Base-by-base conservation (phyloP, 2,329 filamentous ascomycete species). In the Penicillium capsulatum region DNA sequence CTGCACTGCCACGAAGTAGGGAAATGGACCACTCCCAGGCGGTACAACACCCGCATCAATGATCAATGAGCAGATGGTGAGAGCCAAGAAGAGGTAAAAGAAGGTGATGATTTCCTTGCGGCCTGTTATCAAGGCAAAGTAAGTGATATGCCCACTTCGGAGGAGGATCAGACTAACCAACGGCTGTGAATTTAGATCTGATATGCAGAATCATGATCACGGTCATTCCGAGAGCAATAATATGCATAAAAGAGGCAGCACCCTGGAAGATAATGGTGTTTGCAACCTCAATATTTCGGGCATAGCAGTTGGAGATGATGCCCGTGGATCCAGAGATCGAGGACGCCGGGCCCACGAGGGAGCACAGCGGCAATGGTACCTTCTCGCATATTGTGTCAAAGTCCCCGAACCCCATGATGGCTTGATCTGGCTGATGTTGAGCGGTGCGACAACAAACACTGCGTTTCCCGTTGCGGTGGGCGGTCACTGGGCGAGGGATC, bases 261-360 rank as follows among this genome's bases (percentile, higher is more conserved):
- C 83, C 87, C 69, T 97, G 83, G 65, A 98, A 98, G 60, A 98
- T 98, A 70, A 97, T 91, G 28, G 92, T 98, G 71, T 98, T 98
- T 54, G 90, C 92, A 53, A 97, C 69, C 68, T 96, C 90, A 66
- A 98, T 91, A 58, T 92, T 94, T 44, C 92, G 83, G 44, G 92
- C 86, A 70, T 91, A 97, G 74, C 92, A 98, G 60, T 82, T 80
- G 41, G 92, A 81, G 64, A 95, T 84, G 51, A 96, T 92, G 53
- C 89, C 86, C 9, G 83, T 77, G 41, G 78, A 76, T 50, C 88
- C 80, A 19, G 81, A 81, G 55, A 84, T 79, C 31, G 65, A 53
- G n/a, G 68, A 69, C 4, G 61, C 52, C 20, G 83, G 78, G 13
- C 92, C 92, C 53, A 98, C 79, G 40, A 89, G 77, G 36, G 87